Base-by-base conservation (phyloP, 768 basidiomycete genomes). In the Trametes coccinea region DNA sequence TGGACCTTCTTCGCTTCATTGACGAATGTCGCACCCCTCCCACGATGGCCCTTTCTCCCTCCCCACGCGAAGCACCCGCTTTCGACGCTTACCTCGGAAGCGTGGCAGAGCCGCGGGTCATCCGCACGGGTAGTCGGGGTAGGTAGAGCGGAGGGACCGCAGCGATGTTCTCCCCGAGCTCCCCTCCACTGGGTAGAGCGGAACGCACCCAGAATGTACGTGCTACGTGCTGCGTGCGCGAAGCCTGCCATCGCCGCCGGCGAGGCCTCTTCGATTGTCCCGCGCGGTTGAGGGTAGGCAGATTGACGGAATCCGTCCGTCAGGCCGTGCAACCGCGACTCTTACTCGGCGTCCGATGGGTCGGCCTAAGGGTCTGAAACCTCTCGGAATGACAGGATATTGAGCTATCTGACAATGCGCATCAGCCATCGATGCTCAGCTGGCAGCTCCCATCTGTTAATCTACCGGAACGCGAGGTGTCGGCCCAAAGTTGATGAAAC, bases 171-270 rank as follows among this genome's bases (percentile, higher is more conserved):
- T 59, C 49, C 14, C 57, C 57, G 57, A 51, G 57, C 57, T 33
- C 57, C 57, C 57, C 57, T 59, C 16, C 14, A 3, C 40, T 29
- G 56, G 57, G 41, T 43, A 59, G 57, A 41, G 49, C 49, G 57
- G 49, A 16, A 29, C 31, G 43, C 50, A 16, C 49, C 48, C 56
- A 50, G 48, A 41, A 50, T 41, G 56, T 49, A 47, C 37, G 43
- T 22, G 39, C 6, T 37, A 47, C 37, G 43, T 22, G 39, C 6
- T 37, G 34, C 34, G 34, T 58, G 56, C 49, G 14, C 39, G 29
- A 14, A 10, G 34, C 34, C 34, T 37, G 34, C 34, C 34, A 37
- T 37, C 34, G 34, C 34, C 6, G 34, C 34, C 34, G 34, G 34
- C 34, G 34, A 37, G 34, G 34, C 5, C 34, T 37, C 34, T 37